Percentiles rank a stretch among this genome's conserved stretches.
These are phyloP conservation scores for Ogataea parapolymorpha DNA, from an alignment of 805 yeast genomes.

Conservation along the genomic window DNA sequence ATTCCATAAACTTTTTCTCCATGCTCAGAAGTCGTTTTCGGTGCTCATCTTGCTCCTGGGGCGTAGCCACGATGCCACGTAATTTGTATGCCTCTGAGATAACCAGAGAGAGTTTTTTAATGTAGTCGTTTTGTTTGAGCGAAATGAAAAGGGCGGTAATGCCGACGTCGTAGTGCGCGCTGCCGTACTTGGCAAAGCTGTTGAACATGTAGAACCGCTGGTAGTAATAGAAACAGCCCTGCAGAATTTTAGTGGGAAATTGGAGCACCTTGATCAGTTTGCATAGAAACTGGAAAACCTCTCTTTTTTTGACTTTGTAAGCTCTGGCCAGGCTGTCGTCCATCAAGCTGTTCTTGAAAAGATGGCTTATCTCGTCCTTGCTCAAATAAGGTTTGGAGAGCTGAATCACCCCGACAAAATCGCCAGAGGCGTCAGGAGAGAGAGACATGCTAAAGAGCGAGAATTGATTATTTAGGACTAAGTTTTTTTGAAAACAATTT, in stretches of 20 bases:
- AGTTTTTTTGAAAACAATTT: slow-evolving; percentile 1
- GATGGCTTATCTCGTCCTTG: slow-evolving; percentile 25
- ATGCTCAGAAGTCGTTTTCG: slow-evolving; percentile 53
- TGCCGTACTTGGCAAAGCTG: slow-evolving; percentile 47
- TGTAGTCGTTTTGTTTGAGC: slow-evolving; percentile 77
- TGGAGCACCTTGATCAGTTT: slow-evolving; percentile 52
- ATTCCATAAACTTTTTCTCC: slow-evolving; percentile 73
- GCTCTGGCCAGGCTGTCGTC: slow-evolving; percentile 21
- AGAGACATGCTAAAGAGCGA: slow-evolving; percentile 9
- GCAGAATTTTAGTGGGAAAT: slow-evolving; percentile 68
- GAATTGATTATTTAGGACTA: neutral
- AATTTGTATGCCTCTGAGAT: slow-evolving; percentile 43
- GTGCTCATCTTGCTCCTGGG: slow-evolving; percentile 46
- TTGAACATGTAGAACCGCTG: slow-evolving; percentile 71
- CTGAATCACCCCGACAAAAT: slow-evolving; percentile 22
- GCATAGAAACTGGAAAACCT: slow-evolving; percentile 52
- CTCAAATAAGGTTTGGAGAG: slow-evolving; percentile 36
- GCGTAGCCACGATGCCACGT: slow-evolving; percentile 29
- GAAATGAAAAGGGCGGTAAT: slow-evolving; percentile 68
- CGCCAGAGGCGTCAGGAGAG: slow-evolving; percentile 14
- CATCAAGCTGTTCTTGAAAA: slow-evolving; percentile 19
- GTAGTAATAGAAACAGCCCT: slow-evolving; percentile 67
- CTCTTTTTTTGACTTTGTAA: slow-evolving; percentile 26
- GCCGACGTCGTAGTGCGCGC: slow-evolving; percentile 55
- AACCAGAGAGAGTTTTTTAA: slow-evolving; percentile 68